Percentiles rank a stretch among this genome's conserved stretches.
phyloP scores from a whole-genome alignment of 495 filamentous ascomycete species.

The Aspergillus olivimuriae region DNA sequence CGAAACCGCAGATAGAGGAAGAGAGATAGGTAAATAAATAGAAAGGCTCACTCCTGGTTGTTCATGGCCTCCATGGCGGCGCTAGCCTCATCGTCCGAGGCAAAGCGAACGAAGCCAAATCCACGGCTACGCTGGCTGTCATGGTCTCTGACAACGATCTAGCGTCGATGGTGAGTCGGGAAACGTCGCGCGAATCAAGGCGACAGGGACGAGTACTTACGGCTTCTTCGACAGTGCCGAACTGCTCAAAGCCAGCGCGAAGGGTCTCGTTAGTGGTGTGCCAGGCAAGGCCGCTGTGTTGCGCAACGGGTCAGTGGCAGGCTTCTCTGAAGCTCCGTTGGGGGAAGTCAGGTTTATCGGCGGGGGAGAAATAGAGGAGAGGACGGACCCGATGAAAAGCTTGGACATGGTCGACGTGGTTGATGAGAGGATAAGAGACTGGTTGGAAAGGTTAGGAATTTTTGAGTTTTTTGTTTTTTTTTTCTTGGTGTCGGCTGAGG shows the following conservation, averaged over 20 bases:
- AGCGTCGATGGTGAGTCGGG: conserved; percentile 9
- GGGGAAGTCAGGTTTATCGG: not conserved
- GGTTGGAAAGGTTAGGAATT: too few relatives aligned
- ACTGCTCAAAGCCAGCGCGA: conserved; percentile 81
- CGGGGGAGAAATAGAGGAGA: too few relatives aligned
- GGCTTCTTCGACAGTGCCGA: conserved; percentile 84
- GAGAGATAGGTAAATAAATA: not conserved
- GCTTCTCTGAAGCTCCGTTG: too few relatives aligned
- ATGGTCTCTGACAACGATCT: conserved; percentile 98
- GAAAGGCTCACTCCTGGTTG: conserved; percentile 72
- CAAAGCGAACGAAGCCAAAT: conserved; percentile 93
- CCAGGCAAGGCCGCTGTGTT: conserved; percentile 84
- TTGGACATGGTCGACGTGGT: conserved; percentile 68
- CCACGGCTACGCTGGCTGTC: conserved; percentile 94
- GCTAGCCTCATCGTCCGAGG: conserved; percentile 74
- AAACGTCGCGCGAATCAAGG: conserved; percentile 5
- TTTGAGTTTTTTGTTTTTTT: too few relatives aligned
- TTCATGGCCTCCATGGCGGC: conserved; percentile 81
- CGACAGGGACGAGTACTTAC: conserved; percentile 47
- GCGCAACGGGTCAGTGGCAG: conserved; percentile 5
- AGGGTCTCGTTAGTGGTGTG: conserved; percentile 86
- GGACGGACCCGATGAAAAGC: conserved; percentile 78
- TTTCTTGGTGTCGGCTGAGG: too few relatives aligned
- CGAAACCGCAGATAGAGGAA: not conserved
- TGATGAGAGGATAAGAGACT: conserved; percentile 34